These are phyloP conservation scores for Penicillium sp. DNA, from an alignment of 2,329 filamentous ascomycete genomes.

Conservation along the genomic window DNA sequence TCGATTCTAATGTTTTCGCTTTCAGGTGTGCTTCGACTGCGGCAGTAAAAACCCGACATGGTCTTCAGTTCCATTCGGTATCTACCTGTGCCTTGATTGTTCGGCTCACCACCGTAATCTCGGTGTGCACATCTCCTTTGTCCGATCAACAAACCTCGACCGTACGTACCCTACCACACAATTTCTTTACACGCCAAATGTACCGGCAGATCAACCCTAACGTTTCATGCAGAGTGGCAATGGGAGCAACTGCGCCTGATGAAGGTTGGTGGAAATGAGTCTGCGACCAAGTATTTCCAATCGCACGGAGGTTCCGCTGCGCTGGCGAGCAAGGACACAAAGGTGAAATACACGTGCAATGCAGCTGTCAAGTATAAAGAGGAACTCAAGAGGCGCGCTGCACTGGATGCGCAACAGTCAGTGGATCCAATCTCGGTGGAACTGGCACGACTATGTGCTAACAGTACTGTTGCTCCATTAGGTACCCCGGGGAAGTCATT, in stretches of 20 bases:
- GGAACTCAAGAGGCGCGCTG: slow-evolving; percentile 82
- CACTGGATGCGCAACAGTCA: slow-evolving; percentile 79
- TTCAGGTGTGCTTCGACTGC: slow-evolving; percentile 95
- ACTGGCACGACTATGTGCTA: slow-evolving; percentile 2
- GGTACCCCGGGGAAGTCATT: slow-evolving; percentile 80
- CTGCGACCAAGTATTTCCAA: slow-evolving; percentile 97
- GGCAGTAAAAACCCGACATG: slow-evolving; percentile 96
- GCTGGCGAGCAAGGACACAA: slow-evolving; percentile 91
- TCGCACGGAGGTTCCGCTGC: slow-evolving; percentile 91
- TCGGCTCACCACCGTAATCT: slow-evolving; percentile 96
- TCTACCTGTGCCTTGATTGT: slow-evolving; percentile 97
- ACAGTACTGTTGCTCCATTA: slow-evolving; percentile 36
- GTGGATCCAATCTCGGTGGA: slow-evolving; percentile 30
- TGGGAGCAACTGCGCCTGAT: slow-evolving; percentile 96
- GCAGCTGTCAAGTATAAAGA: slow-evolving; percentile 98
- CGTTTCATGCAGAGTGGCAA: slow-evolving; percentile 73
- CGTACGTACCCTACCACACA: slow-evolving; percentile 60
- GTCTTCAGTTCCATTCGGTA: slow-evolving; percentile 95
- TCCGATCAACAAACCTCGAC: slow-evolving; percentile 96
- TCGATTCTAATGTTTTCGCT: slow-evolving; percentile 17
- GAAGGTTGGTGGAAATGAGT: slow-evolving; percentile 98
- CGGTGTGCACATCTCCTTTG: slow-evolving; percentile 98
- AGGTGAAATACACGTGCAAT: slow-evolving; percentile 92
- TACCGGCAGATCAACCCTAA: slow-evolving; percentile 19
- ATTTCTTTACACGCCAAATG: neutral